These are phyloP conservation scores for Gamsiella multidivaricata DNA, from an alignment of 192 early-diverging fungal species.

Conservation along the genomic window DNA sequence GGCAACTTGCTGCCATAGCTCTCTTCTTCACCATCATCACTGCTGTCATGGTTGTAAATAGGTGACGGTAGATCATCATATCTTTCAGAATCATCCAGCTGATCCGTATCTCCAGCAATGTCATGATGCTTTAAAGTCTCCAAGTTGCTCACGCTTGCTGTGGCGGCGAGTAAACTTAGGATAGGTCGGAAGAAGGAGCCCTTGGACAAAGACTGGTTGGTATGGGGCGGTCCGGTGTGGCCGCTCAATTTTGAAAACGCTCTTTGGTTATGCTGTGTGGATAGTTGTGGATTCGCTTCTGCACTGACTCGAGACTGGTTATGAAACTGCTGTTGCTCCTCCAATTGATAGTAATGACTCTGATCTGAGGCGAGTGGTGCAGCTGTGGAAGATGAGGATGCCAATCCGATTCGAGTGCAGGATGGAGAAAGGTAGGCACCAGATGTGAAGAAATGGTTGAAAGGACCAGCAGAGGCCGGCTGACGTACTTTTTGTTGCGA, in stretches of 20 bases:
- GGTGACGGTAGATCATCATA: slow-evolving; percentile 4
- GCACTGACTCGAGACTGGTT: slow-evolving; percentile 1
- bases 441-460: neutral
- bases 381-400: neutral
- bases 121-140: neutral
- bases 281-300: neutral
- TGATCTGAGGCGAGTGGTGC: neutral
- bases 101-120: neutral
- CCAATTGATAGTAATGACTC: no score
- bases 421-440: neutral
- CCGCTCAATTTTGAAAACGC: neutral
- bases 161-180: neutral
- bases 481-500: neutral
- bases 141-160: neutral
- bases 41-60: neutral
- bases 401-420: neutral
- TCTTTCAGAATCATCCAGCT: neutral
- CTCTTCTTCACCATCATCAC: neutral
- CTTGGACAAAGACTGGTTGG: neutral
- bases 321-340: neutral
- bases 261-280: neutral
- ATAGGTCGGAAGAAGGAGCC: slow-evolving; percentile 1
- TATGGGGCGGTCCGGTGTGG: neutral
- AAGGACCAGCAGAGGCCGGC: neutral
- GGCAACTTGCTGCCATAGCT: no score